Conservation (phyloP, 441 rosid species). For the Corymbia calophylla region DNA sequence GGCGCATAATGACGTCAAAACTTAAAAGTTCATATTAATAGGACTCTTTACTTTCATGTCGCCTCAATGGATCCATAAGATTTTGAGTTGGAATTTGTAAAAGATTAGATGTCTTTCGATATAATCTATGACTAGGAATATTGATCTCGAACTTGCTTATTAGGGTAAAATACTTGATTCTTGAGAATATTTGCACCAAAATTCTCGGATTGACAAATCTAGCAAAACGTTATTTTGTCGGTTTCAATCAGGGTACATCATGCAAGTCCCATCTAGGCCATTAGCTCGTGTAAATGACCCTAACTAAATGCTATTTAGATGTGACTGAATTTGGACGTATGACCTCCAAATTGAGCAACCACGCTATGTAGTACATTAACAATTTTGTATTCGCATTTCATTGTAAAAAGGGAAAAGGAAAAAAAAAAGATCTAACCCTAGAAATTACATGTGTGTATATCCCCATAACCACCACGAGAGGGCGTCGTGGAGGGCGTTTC, state of each 20-base stretch:
- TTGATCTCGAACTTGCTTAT: not conserved
- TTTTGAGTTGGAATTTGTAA: not conserved
- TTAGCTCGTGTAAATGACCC: not conserved
- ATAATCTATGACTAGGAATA: not conserved
- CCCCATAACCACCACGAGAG: not conserved
- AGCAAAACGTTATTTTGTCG: not conserved
- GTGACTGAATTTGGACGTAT: not conserved
- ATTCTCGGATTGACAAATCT: not conserved
- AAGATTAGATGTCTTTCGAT: rapidly evolving
- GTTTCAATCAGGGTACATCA: not conserved
- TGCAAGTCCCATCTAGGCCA: not conserved
- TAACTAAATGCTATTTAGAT: not conserved
- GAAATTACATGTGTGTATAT: not conserved
- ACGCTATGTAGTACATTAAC: not conserved
- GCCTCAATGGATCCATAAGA: rapidly evolving
- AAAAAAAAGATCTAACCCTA: not conserved
- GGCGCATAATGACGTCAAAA: not conserved
- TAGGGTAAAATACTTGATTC: not conserved
- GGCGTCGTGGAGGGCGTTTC: not conserved
- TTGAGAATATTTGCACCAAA: not conserved
- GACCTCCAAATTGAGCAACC: not conserved
- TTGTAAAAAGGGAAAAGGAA: not conserved
- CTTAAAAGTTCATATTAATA: not conserved
- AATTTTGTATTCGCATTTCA: not conserved
- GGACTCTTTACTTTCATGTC: not conserved